A percentile compares a stretch with the other conserved stretches of the same genome.
These are phyloP conservation scores for Trametes gibbosa DNA, from an alignment of 768 basidiomycete genomes.

Conservation along the genomic window DNA sequence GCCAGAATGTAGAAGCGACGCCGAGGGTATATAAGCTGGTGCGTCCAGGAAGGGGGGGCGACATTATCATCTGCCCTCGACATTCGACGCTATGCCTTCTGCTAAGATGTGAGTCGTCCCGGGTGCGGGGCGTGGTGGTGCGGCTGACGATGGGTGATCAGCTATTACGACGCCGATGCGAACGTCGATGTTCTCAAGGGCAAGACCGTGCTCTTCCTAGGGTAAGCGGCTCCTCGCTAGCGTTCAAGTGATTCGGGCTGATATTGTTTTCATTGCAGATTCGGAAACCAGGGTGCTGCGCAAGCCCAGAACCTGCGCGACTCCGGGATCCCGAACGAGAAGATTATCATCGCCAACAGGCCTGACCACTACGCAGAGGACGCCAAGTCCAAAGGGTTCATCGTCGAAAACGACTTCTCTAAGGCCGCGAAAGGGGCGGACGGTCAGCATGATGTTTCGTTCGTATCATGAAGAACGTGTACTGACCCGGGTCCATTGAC, in stretches of 20 bases:
- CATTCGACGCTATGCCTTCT: constrained; percentile 23
- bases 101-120: constrained; percentile 54
- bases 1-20: constrained; percentile 11
- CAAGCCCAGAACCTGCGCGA: constrained; percentile 68
- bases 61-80: neutral
- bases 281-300: constrained; percentile 65
- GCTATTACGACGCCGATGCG: constrained; percentile 64
- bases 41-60: neutral
- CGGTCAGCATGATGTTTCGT: constrained; percentile 34
- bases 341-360: constrained; percentile 57
- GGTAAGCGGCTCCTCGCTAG: constrained; percentile 33
- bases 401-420: constrained; percentile 52
- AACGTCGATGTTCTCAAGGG: constrained; percentile 44
- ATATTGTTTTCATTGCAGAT: constrained; percentile 33
- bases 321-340: constrained; percentile 58
- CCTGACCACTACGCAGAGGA: constrained; percentile 55
- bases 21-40: constrained; percentile 5
- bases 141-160: constrained; percentile 20
- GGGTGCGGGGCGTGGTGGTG: neutral
- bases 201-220: constrained; percentile 59
- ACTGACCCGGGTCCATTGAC: neutral
- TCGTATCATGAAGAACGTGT: neutral
- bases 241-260: neutral
- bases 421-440: constrained; percentile 57
- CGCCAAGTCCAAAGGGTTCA: constrained; percentile 55